Percentiles rank a stretch among this genome's conserved stretches.
Conservation (phyloP, 257 asterid species). For the Echites panduratus region DNA sequence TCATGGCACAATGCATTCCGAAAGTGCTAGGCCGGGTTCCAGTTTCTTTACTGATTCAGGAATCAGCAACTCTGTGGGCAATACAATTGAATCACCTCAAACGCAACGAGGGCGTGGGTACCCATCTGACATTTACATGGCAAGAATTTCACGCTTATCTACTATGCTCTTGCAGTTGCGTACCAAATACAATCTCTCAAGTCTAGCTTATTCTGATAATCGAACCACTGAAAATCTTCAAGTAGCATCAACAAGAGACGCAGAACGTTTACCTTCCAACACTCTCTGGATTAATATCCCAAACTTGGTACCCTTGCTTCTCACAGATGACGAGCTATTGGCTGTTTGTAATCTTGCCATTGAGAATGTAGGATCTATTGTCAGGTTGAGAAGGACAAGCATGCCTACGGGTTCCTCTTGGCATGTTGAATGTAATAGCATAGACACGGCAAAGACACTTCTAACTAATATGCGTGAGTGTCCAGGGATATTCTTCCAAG, state of each 20-base stretch:
- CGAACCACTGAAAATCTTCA: slow-evolving; percentile 24
- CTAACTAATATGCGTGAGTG: slow-evolving; percentile 42
- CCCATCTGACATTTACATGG: slow-evolving; percentile 39
- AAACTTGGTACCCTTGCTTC: slow-evolving; percentile 27
- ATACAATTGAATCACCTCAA: slow-evolving; percentile 50
- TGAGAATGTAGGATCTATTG: slow-evolving; percentile 45
- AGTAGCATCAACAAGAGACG: slow-evolving; percentile 30
- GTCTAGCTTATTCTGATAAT: slow-evolving; percentile 33
- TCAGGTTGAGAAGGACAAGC: slow-evolving; percentile 44
- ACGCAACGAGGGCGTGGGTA: slow-evolving; percentile 40
- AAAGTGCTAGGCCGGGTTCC: slow-evolving; percentile 39
- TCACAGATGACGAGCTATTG: slow-evolving; percentile 53
- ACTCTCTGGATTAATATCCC: slow-evolving; percentile 45
- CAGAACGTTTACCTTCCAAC: slow-evolving; percentile 33
- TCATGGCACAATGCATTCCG: slow-evolving; percentile 35
- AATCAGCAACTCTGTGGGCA: slow-evolving; percentile 34
- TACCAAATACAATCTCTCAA: slow-evolving; percentile 40
- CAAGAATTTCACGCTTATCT: slow-evolving; percentile 45
- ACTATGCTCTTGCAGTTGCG: slow-evolving; percentile 43
- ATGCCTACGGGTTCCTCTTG: slow-evolving; percentile 40
- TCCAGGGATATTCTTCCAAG: slow-evolving; percentile 56
- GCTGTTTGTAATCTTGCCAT: slow-evolving; percentile 53
- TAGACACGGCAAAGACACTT: slow-evolving; percentile 46
- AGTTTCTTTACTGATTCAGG: slow-evolving; percentile 35
- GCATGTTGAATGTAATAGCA: slow-evolving; percentile 60